A percentile compares a stretch with the other conserved stretches of the same genome.
Conservation (phyloP, 2,329 filamentous ascomycete genomes). For the Hirsutella rhossiliensis region DNA sequence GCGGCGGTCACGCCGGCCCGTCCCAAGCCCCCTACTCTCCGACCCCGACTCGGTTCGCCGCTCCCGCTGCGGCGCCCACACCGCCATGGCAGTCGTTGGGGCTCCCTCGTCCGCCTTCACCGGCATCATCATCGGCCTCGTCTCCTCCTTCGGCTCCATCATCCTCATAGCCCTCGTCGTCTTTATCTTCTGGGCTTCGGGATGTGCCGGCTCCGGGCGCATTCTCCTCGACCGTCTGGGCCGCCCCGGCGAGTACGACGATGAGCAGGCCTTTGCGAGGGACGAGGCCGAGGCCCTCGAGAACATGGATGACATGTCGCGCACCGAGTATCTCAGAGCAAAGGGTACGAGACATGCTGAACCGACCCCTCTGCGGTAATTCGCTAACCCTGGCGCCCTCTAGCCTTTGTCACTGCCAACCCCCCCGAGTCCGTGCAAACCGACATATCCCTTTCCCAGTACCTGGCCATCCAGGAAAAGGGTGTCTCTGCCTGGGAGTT, state of each 20-base stretch:
- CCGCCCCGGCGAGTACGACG: constrained; percentile 90
- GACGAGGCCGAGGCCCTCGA: constrained; percentile 94
- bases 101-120: constrained; percentile 38
- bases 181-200: constrained; percentile 78
- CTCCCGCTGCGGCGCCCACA: constrained; percentile 1
- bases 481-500: constrained; percentile 99
- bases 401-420: constrained; percentile 88
- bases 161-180: constrained; percentile 72
- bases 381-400: background rate
- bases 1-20: constrained; percentile 5
- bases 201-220: constrained; percentile 61
- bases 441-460: constrained; percentile 95
- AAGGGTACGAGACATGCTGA: constrained; percentile 56
- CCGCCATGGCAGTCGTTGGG: constrained; percentile 17
- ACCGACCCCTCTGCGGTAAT: background rate
- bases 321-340: constrained; percentile 82
- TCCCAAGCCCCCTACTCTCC: background rate
- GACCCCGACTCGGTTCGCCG: background rate
- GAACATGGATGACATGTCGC: constrained; percentile 85
- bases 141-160: constrained; percentile 89
- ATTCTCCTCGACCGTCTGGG: constrained; percentile 91
- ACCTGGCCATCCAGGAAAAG: constrained; percentile 96
- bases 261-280: constrained; percentile 86
- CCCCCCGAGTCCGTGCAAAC: constrained; percentile 91
- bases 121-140: constrained; percentile 86